A percentile compares a stretch with the other conserved stretches of the same genome.
phyloP scores from a whole-genome alignment of 129 eudicot genomes.

The Flaveria sonorensis region DNA sequence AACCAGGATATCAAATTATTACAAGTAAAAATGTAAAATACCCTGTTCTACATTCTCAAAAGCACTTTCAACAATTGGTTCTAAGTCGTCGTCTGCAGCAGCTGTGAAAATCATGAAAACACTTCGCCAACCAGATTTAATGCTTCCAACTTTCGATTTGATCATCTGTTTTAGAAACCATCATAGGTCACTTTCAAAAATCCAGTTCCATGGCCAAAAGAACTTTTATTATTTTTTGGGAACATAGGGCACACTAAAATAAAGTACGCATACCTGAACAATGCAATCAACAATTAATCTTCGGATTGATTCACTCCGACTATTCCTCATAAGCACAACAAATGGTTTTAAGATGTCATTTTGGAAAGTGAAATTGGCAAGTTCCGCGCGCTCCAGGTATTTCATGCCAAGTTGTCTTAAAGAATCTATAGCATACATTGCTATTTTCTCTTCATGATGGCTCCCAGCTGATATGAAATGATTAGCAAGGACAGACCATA shows the following conservation, averaged over 20 bases:
- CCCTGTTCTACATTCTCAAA: conserved; percentile 99
- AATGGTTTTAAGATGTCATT: conserved; percentile 95
- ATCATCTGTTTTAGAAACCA: conserved; percentile 61
- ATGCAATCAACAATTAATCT: conserved; percentile 94
- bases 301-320: conserved; percentile 74
- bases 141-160: conserved; percentile 93
- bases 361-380: conserved; percentile 92
- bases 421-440: conserved; percentile 98
- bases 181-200: conserved; percentile 18
- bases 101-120: conserved; percentile 97
- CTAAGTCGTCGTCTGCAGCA: conserved; percentile 92
- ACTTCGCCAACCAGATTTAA: conserved; percentile 98
- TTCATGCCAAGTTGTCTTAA: conserved; percentile 95
- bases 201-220: conserved; percentile 6
- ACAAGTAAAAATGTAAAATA: conserved; percentile 27
- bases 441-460: conserved; percentile 94
- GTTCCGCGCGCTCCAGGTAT: conserved; percentile 94
- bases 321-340: conserved; percentile 85
- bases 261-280: conserved; percentile 67
- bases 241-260: conserved; percentile 2
- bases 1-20: conserved; percentile 6
- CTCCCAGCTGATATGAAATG: conserved; percentile 96
- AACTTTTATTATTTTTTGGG: neutral
- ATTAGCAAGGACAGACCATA: conserved; percentile 91
- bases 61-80: conserved; percentile 95